Evolutionary conservation across 2,329 filamentous ascomycete genomes (phyloP), one percentile per base, ranked within the genome.

Genomic region (Nectriaceae sp.): DNA sequence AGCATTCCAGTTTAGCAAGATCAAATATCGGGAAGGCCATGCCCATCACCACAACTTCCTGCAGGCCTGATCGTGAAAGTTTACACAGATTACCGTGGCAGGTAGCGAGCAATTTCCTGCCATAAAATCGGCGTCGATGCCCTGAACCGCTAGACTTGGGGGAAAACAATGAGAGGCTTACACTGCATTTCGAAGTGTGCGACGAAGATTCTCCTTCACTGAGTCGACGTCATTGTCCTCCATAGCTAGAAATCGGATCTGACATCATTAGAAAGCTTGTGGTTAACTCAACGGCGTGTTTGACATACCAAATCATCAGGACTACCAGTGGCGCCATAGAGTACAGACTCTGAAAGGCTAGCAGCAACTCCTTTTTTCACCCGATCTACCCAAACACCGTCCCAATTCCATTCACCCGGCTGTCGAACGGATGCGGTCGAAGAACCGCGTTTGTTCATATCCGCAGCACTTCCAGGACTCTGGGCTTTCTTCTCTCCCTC

Each of bases 321-420:
- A 15, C 71, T 72, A 37, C 78, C 77, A 4, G 75, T 72, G 40
- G 78, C 78, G 5, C 90, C 90, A 70, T 85, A 97, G 20, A 97
- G 71, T 4, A 90, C 85, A 2, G 84, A 75, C 57, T 97, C 93
- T 1, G 89, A 89, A 42, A 90, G 72, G 62, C 90, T 96, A 10
- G 81, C 78, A 42, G 86, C 81, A 37, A 97, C 82, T 16, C 88
- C 88, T 67, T 87, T 89, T 68, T 83, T 86, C 1, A 96, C 92
- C 46, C 93, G 81, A 55, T 92, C 87, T 65, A 95, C 89, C 93
- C 93, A 99, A 0, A 97, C 93, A 0, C 93, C 92, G 62, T 96
- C 90, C 93, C 93, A 97, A 65, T 96, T 96, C 93, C 93, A 97
- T 61, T 96, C 88, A 5, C 88, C 89, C 0, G 90, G 90, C 22